A percentile compares a stretch with the other conserved stretches of the same genome.
These are phyloP conservation scores for Cytospora chrysosperma DNA, from an alignment of 2,329 filamentous ascomycete species.

Conservation along the genomic window DNA sequence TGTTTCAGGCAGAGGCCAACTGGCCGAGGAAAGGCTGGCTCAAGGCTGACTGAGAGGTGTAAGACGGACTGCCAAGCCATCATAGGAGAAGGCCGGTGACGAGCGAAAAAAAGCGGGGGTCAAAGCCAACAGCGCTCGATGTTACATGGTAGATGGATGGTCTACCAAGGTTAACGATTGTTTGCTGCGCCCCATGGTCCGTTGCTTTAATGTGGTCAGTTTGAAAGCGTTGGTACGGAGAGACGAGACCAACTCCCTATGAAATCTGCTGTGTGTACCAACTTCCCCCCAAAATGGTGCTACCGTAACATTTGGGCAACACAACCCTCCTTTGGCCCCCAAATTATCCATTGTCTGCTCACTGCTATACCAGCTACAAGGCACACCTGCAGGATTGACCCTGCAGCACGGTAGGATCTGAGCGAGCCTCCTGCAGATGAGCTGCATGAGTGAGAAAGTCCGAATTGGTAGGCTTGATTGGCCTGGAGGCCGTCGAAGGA, in stretches of 20 bases:
- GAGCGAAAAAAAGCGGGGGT: too few relatives aligned
- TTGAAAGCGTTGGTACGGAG: not conserved
- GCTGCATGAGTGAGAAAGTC: not conserved
- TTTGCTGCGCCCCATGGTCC: not conserved
- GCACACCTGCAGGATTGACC: constrained; percentile 16
- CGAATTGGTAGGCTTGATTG: not conserved
- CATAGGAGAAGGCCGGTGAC: too few relatives aligned
- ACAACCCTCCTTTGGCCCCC: not conserved
- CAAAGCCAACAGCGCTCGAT: too few relatives aligned
- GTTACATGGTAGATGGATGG: too few relatives aligned
- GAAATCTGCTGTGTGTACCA: not conserved
- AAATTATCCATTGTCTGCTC: not conserved
- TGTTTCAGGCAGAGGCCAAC: not conserved
- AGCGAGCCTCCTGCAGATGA: not conserved
- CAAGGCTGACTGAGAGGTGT: not conserved
- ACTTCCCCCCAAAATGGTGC: not conserved
- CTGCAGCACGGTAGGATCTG: constrained; percentile 5
- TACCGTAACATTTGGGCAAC: not conserved
- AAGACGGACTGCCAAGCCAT: not conserved
- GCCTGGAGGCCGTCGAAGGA: constrained; percentile 3
- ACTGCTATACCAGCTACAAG: not conserved
- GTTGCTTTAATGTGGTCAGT: not conserved
- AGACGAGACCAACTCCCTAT: not conserved
- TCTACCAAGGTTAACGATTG: not conserved
- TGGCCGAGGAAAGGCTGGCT: not conserved